Evolutionary conservation across 129 eudicot species (phyloP), one percentile per base, ranked within the genome.

Genomic region (Pseudognaphalium luteoalbum): DNA sequence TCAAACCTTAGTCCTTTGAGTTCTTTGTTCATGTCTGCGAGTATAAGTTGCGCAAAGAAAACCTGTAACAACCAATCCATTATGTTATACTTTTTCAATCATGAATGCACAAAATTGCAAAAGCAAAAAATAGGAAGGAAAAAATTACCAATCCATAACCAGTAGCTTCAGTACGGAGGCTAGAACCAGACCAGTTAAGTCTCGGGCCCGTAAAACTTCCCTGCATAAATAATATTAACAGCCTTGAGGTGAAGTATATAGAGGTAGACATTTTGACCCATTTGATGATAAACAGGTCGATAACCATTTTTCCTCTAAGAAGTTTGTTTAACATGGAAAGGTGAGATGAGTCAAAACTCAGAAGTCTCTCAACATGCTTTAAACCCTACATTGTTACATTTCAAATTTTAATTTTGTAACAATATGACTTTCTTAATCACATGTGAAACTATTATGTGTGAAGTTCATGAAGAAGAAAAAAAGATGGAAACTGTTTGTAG

Each of bases 151-250:
- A 81, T 72, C 98, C 98, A 83, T 94, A 94, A 78, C 96, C 98
- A 66, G 93, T 94, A 80, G 98, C 98, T 85, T 94, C 98, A 20
- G 98, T 91, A 39, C 98, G 93, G n/a, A 94, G 83, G 82, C 98
- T 94, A 76, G 96, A 82, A 76, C 92, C 89, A 0, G 97, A 88
- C 98, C 98, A 94, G 80, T 89, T 88, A 44, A 91, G 81, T 76
- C 98, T 87, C 7, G 97, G 92, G 58, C 98, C 98, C 11, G 96
- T 84, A 81, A 94, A 94, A 76, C 98, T 91, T 85, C 98, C 98
- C 97, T 93, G 89, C 85, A 71, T 60, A 85, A 47, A 11, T 47
- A 47, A 12, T 47, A 47, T 14, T 12, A 47, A n/a, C n/a, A 47
- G 6, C n/a, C 5, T 47, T 47, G 54, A 47, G 17, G 54, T 47